A percentile compares a stretch with the other conserved stretches of the same genome.
Evolutionary conservation across 345 rosid species (phyloP).

Genomic region (Litchi chinensis): DNA sequence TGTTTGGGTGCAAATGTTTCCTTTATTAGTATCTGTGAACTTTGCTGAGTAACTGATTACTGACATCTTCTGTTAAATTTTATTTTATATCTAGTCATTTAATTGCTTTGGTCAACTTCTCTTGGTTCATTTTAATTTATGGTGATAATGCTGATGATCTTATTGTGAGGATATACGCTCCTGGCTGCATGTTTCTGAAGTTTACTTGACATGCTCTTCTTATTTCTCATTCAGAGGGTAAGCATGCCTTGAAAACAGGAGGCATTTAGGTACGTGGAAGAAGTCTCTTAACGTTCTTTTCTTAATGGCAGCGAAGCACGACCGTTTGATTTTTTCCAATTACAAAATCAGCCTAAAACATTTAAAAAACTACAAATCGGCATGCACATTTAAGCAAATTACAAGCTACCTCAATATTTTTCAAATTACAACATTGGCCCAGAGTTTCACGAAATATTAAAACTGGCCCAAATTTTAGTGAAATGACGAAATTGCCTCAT

Average conservation of each 20-base stretch:
- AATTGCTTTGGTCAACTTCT: slow-evolving; percentile 21
- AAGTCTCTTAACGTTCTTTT: slow-evolving; percentile 15
- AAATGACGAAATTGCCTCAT: too few species aligned
- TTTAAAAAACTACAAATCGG: too few species aligned
- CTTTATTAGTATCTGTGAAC: slow-evolving; percentile 27
- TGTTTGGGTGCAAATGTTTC: slow-evolving; percentile 38
- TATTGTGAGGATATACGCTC: slow-evolving; percentile 23
- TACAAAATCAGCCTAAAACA: too few species aligned
- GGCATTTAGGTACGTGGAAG: slow-evolving; percentile 31
- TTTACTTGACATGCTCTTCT: slow-evolving; percentile 25
- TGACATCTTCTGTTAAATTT: slow-evolving; percentile 26
- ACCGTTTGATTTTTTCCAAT: too few species aligned
- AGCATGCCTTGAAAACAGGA: slow-evolving; percentile 22
- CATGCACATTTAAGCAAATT: too few species aligned
- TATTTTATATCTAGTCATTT: slow-evolving; percentile 12
- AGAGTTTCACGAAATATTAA: too few species aligned
- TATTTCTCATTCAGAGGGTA: slow-evolving; percentile 34
- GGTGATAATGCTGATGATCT: slow-evolving; percentile 16
- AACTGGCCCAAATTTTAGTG: too few species aligned
- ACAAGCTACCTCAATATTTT: too few species aligned
- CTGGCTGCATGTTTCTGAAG: slow-evolving; percentile 31
- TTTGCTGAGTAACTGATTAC: slow-evolving; percentile 27
- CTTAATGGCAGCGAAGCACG: too few species aligned
- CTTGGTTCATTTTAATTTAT: slow-evolving; percentile 1
- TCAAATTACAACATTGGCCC: too few species aligned